phyloP scores from a whole-genome alignment of 179 eudicot genomes.

The Nepenthes alata region DNA sequence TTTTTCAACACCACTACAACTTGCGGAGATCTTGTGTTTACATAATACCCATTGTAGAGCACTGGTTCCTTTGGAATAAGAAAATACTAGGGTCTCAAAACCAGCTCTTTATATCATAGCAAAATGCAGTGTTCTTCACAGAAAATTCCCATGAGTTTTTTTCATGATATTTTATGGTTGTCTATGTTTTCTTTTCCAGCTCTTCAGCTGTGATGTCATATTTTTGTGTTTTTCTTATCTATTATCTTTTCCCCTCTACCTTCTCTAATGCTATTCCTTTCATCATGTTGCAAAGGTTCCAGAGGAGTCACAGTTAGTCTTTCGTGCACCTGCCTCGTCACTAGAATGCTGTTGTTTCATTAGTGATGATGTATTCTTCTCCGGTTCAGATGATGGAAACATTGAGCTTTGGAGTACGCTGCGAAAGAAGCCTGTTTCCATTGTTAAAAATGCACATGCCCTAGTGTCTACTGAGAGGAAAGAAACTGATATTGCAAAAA shows the following conservation, averaged over 20 bases:
- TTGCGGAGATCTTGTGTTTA: too few species aligned
- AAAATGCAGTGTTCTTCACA: too few species aligned
- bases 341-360: slow-evolving; percentile 80
- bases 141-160: too few species aligned
- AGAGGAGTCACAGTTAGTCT: slow-evolving; percentile 72
- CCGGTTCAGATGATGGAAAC: slow-evolving; percentile 96
- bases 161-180: too few species aligned
- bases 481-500: slow-evolving; percentile 19
- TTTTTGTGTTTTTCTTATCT: not conserved
- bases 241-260: not conserved
- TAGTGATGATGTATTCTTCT: slow-evolving; percentile 70
- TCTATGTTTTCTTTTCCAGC: too few species aligned
- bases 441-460: slow-evolving; percentile 74
- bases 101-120: too few species aligned
- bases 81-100: not conserved
- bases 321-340: slow-evolving; percentile 75
- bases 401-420: slow-evolving; percentile 76
- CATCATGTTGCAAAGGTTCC: slow-evolving; percentile 44
- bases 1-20: too few species aligned
- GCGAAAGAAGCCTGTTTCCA: slow-evolving; percentile 79
- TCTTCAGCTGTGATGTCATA: too few species aligned
- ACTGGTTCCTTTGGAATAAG: too few species aligned
- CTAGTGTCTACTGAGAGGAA: slow-evolving; percentile 18
- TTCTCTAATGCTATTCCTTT: slow-evolving; percentile 2
- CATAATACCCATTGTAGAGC: too few species aligned